Base-by-base conservation (phyloP, 164 flowering plant species). In the Brasenia schreberi region DNA sequence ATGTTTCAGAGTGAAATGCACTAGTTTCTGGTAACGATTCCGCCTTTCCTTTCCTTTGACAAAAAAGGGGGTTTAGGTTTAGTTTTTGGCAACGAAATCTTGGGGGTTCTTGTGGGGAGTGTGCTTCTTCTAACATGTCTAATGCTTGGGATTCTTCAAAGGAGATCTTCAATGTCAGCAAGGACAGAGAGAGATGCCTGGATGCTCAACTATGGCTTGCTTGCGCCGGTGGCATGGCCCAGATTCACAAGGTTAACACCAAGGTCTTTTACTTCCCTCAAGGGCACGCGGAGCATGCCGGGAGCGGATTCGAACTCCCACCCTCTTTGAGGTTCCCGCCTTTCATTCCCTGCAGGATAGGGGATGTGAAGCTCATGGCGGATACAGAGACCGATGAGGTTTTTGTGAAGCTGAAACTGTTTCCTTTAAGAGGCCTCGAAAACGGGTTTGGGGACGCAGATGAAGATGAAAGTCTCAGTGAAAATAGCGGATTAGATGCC, bases 211-310 rank as follows among this genome's bases (percentile, higher is more conserved):
- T 87, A 49, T 90, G 94, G 94, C 76, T 75, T 5, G 86, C 92
- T 7, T 82, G 83, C 69, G 89, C 89, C 11, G 97, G 94, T 0
- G 5, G 33, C 33, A 68, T 73, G 27, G 80, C 79, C 4, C 77
- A 71, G 14, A 75, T 90, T 53, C 90, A 91, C 5, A 1, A 71
- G 33, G 67, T 79, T 5, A 49, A 71, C 63, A 80, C 90, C 61
- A 64, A 69, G 77, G 96, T 86, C 63, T 90, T 83, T 68, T 90
- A 90, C 77, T 87, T 90, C 75, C 91, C 90, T 0, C 83, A 87
- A 58, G 96, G 96, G 7, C 93, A 87, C 65, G 44, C 81, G 3
- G 91, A 90, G 70, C 88, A 83, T 27, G 64, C 79, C n/a, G 64
- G 73, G 1, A 19, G 74, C 0, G 14, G 69, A 11, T 62, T 70